A percentile compares a stretch with the other conserved stretches of the same genome.
phyloP scores from a whole-genome alignment of 2,329 filamentous ascomycete genomes.

The Verticillium alfalfae region DNA sequence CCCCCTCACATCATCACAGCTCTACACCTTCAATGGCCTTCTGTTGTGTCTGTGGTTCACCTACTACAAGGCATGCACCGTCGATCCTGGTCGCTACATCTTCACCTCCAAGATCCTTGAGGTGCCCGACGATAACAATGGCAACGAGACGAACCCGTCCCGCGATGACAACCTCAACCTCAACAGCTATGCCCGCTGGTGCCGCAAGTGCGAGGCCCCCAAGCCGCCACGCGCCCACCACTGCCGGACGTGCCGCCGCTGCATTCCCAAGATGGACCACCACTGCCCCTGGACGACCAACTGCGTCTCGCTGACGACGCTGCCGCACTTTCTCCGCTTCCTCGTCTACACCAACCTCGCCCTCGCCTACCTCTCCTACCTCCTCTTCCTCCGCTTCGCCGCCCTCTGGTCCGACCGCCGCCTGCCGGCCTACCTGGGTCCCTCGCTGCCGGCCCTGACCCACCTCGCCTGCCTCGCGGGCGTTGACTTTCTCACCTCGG shows the following conservation, averaged over 20 bases:
- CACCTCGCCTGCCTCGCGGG: constrained; percentile 56
- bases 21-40: constrained; percentile 60
- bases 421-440: constrained; percentile 70
- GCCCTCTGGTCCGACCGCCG: constrained; percentile 60
- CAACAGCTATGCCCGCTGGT: constrained; percentile 49
- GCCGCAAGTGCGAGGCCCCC: constrained; percentile 66
- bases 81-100: constrained; percentile 51
- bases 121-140: constrained; percentile 15
- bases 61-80: constrained; percentile 57
- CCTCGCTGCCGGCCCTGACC: constrained; percentile 51
- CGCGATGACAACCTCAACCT: not conserved
- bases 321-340: constrained; percentile 79
- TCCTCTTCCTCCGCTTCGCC: constrained; percentile 54
- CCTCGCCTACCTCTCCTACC: constrained; percentile 55
- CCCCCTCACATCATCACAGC: constrained; percentile 51
- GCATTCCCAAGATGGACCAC: constrained; percentile 78
- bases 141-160: constrained; percentile 10
- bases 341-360: constrained; percentile 62
- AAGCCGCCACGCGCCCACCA: constrained; percentile 79
- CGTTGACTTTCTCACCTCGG: constrained; percentile 51
- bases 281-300: constrained; percentile 83
- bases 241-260: constrained; percentile 69
- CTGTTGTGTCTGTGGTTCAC: constrained; percentile 61
- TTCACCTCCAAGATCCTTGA: constrained; percentile 32
- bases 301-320: constrained; percentile 76